Base-by-base conservation (phyloP, 768 basidiomycete species). In the Auriscalpium microsporum region DNA sequence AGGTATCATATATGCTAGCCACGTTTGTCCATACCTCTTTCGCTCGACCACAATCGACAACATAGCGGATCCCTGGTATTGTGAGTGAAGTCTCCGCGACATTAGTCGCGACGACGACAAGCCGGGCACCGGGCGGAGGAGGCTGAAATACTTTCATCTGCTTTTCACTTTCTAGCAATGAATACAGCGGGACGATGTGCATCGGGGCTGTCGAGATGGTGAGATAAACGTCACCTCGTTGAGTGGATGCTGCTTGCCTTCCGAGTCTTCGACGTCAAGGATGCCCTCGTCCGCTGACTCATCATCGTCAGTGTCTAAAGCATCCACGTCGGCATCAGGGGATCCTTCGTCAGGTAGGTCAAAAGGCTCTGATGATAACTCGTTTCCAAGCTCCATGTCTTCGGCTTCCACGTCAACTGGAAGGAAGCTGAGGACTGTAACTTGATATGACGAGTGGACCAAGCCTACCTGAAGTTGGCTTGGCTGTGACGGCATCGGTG, bases 1-100 rank as follows among this genome's bases (percentile, higher is more conserved):
- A 61, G 50, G 52, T 56, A 40, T 38, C 13, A 10, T 16, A 4
- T 8, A 48, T 42, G 44, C 16, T 28, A 7, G 42, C 52, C 3
- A 42, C 13, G n/a, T 5, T 48, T 13, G 33, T 13, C 56, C 63
- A 40, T 61, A 90, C 91, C 78, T 98, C 93, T 71, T 99, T 98
- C 5, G 90, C 92, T 60, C 94, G 80, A 5, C 95, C 95, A 63
- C 88, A 88, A 67, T 99, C 95, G 33, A 99, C 83, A n/a, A 99
- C 95, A 69, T 99, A 99, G 14, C 90, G 87, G 63, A 99, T 94
- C 7, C 90, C 90, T 23, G 95, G 95, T 56, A 99, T 99, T 0
- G 95, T 98, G 35, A 98, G 74, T 8, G 95, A 96, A 0, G 95
- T 98, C 68, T 98, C 95, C 1, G 95, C 95, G 28, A 97, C 87